Base-by-base conservation (phyloP, 2,329 filamentous ascomycete species). In the Teratosphaeria pseudoeucalypti region DNA sequence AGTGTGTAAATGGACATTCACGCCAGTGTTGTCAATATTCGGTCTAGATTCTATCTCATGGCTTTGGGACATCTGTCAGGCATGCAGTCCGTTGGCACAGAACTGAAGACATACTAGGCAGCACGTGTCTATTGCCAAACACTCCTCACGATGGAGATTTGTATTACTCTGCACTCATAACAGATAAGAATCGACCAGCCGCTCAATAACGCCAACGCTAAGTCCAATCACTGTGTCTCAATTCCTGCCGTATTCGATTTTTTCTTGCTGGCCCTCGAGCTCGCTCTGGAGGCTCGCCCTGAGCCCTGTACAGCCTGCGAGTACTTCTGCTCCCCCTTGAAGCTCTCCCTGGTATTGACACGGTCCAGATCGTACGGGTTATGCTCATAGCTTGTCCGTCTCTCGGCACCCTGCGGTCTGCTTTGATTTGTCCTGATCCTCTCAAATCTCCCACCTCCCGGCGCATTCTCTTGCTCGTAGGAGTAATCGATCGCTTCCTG, bases 341-440 rank as follows among this genome's bases (percentile, higher is more conserved):
- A 80, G 60, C 73, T 77, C 58, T 79, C 77, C 59, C 73, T 67
- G 32, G 78, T 80, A 61, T 79, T 72, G 14, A 79, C 74, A 1
- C 77, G 73, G 62, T 80, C 78, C 49, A 80, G 74, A 58, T 78
- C 77, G 62, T 76, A 80, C 5, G 78, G 78, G 62, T 75, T 79
- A 43, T 58, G 60, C n/a, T 76, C 72, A 54, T 78, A 74, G 56
- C 62, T 64, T 32, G 62, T 67, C 29, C 61, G 65, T 54, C 69
- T 66, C 63, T 65, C 57, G 57, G 66, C 55, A 63, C 68, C 60
- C 64, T 66, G 6, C 59, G 67, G 64, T 26, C 63, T 57, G 23
- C 57, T 59, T 54, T 60, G 60, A 6, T 61, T 62, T 4, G 64
- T 61, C 52, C 58, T 61, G 58, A 66, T 66, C 34, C 52, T 55